phyloP scores from a whole-genome alignment of 2,329 filamentous ascomycete species.

The Stagonosporopsis cucurbitacearum region DNA sequence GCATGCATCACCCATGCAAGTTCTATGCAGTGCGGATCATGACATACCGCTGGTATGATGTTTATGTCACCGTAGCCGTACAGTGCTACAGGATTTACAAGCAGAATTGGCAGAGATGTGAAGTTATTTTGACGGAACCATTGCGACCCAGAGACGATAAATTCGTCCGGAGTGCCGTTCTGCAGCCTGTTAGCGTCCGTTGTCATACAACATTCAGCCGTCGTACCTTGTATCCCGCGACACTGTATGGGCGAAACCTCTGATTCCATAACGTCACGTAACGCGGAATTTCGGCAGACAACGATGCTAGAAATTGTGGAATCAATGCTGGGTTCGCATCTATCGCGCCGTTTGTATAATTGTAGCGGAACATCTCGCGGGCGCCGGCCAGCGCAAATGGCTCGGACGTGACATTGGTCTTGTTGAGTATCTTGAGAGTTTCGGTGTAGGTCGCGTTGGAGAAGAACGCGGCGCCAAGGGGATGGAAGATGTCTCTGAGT shows the following conservation, averaged over 20 bases:
- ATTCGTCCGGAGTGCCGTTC: conserved; percentile 46
- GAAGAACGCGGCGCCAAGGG: conserved; percentile 49
- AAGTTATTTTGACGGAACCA: conserved; percentile 49
- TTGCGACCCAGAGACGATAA: conserved; percentile 44
- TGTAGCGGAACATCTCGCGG: conserved; percentile 44
- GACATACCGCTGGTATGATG: conserved; percentile 47
- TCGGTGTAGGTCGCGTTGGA: conserved; percentile 47
- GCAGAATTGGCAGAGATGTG: conserved; percentile 41
- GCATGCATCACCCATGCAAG: conserved; percentile 33
- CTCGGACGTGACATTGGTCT: conserved; percentile 41
- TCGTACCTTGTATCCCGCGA: conserved; percentile 45
- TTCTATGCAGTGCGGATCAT: conserved; percentile 16
- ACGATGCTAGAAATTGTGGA: conserved; percentile 29
- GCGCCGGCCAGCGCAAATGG: conserved; percentile 43
- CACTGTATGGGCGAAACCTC: conserved; percentile 42
- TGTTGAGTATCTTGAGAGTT: conserved; percentile 45
- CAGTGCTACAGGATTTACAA: conserved; percentile 46
- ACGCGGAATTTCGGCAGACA: conserved; percentile 44
- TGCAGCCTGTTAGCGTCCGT: conserved; percentile 30
- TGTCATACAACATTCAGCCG: conserved; percentile 2
- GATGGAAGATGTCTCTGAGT: conserved; percentile 48
- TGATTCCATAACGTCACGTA: conserved; percentile 44
- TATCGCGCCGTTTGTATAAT: conserved; percentile 41
- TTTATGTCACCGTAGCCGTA: conserved; percentile 50
- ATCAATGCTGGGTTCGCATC: conserved; percentile 30